Percentiles rank a stretch among this genome's conserved stretches.
Evolutionary conservation across 2,329 filamentous ascomycete genomes (phyloP).

Genomic region (Alternaria sp.): DNA sequence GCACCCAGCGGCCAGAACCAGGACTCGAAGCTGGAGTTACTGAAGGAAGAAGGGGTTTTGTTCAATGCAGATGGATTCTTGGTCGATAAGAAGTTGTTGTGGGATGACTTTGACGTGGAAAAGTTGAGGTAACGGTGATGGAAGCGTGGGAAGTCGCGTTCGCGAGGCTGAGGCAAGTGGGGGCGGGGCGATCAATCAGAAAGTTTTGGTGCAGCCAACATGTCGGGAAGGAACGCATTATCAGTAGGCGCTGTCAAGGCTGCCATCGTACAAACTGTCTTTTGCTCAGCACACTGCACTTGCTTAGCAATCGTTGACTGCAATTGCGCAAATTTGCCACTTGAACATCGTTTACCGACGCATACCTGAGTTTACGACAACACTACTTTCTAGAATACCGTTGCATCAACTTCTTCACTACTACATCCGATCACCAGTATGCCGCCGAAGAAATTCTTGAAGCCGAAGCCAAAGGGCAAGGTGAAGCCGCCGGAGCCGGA

Average conservation of each 20-base stretch:
- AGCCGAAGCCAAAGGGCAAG: constrained; percentile 40
- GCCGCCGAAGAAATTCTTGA: constrained; percentile 42
- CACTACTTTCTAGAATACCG: not conserved
- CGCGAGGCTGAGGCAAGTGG: constrained; percentile 15
- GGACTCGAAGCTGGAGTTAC: constrained; percentile 67
- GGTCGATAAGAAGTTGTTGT: constrained; percentile 55
- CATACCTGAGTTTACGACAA: not conserved
- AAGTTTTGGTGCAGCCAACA: constrained; percentile 15
- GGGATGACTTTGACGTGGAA: constrained; percentile 51
- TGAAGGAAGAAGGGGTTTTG: constrained; percentile 68
- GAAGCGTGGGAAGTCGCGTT: not conserved
- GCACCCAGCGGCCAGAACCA: constrained; percentile 68
- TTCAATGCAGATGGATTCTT: constrained; percentile 68
- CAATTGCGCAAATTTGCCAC: constrained; percentile 10
- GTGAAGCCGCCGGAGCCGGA: constrained; percentile 57
- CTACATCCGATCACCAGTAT: constrained; percentile 11
- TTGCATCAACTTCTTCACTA: not conserved
- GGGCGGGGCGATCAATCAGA: constrained; percentile 23
- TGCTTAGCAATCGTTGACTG: constrained; percentile 1
- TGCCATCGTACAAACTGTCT: no score
- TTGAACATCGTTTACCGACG: not conserved
- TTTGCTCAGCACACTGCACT: not conserved
- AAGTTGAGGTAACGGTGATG: constrained; percentile 25
- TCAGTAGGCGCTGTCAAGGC: not conserved
- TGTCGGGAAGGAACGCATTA: not conserved